phyloP scores from a whole-genome alignment of 1,284 basidiomycete genomes.

The Microbotryomycetes sp. region DNA sequence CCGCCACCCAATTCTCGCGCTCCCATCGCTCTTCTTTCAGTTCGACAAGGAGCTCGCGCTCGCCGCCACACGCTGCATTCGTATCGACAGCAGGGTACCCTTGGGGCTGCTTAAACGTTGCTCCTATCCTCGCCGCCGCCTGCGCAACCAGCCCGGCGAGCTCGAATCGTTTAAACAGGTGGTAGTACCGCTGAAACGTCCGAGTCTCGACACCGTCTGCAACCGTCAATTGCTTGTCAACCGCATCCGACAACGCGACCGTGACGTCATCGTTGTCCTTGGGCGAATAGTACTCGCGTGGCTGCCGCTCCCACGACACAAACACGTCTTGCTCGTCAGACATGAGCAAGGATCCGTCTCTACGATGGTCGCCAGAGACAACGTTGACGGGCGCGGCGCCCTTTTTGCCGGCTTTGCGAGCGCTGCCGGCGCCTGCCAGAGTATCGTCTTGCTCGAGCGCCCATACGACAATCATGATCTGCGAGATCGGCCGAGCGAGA shows the following conservation, averaged over 20 bases:
- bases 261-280: neutral
- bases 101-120: conserved; percentile 37
- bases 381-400: conserved; percentile 12
- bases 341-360: conserved; percentile 46
- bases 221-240: neutral
- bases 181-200: conserved; percentile 81
- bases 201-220: conserved; percentile 30
- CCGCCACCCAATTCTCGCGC: conserved; percentile 30
- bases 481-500: conserved; percentile 55
- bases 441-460: conserved; percentile 77
- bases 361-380: neutral
- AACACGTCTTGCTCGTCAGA: conserved; percentile 54
- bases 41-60: conserved; percentile 1
- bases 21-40: conserved; percentile 28
- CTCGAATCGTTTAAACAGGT: conserved; percentile 80
- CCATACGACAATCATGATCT: conserved; percentile 95
- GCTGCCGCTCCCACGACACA: conserved; percentile 58
- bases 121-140: conserved; percentile 56
- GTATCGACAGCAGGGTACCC: neutral
- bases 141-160: conserved; percentile 54
- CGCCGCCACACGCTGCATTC: neutral
- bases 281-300: neutral
- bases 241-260: neutral
- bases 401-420: conserved; percentile 21
- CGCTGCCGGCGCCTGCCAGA: conserved; percentile 16